Evolutionary conservation across 768 basidiomycete genomes (phyloP).

Genomic region (Collybiopsis luxurians): DNA sequence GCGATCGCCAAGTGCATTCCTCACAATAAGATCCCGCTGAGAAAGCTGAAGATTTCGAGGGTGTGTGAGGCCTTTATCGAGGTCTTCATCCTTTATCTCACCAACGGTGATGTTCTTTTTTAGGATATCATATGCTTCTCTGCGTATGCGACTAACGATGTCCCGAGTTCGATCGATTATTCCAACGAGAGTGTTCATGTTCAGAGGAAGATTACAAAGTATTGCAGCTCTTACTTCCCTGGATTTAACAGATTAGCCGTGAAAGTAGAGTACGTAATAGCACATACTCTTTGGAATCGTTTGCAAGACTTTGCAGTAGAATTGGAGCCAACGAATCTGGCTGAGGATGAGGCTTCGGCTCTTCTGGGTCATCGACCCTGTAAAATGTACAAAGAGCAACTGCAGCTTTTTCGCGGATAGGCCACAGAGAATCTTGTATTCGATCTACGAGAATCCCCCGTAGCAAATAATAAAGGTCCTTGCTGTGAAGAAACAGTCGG

Average conservation of each 20-base stretch:
- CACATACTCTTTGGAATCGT: conserved; percentile 77
- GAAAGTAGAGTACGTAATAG: neutral
- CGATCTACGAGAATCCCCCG: conserved; percentile 67
- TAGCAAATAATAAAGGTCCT: conserved; percentile 73
- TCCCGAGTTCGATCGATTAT: conserved; percentile 81
- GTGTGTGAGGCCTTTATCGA: conserved; percentile 52
- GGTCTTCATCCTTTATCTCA: conserved; percentile 15
- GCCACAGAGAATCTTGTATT: conserved; percentile 71
- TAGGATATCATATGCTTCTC: conserved; percentile 64
- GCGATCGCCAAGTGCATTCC: conserved; percentile 83
- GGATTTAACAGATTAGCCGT: neutral
- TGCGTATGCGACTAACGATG: conserved; percentile 70
- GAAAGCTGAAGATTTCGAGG: conserved; percentile 62
- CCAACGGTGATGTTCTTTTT: conserved; percentile 31
- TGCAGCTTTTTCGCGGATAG: conserved; percentile 76
- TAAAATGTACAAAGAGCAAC: conserved; percentile 76
- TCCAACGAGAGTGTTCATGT: conserved; percentile 50
- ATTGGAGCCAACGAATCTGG: conserved; percentile 45
- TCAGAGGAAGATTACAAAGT: conserved; percentile 66
- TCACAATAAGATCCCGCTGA: conserved; percentile 76
- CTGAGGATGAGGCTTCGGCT: conserved; percentile 44
- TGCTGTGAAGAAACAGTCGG: conserved; percentile 3
- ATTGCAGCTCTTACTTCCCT: conserved; percentile 88
- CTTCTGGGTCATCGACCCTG: conserved; percentile 61
- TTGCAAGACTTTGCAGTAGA: conserved; percentile 64